Base-by-base conservation (phyloP, 805 yeast genomes). In the Yarrowia phangngaensis region DNA sequence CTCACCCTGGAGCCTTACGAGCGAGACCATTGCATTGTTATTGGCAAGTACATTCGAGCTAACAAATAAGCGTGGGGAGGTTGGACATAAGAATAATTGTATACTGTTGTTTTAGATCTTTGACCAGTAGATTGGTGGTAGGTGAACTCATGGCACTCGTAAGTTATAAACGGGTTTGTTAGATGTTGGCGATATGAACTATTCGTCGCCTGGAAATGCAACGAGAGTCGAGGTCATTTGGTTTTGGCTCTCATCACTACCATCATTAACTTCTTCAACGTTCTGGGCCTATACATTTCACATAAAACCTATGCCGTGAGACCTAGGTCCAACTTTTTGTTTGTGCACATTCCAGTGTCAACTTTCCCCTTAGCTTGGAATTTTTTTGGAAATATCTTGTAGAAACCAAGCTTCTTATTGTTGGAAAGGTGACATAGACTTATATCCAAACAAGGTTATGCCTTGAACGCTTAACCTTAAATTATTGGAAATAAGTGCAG, bases 1-100 rank as follows among this genome's bases (percentile, higher is more conserved):
- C 80, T 92, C 71, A 92, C 98, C 50, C 79, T 92, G 71, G 98
- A 90, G 78, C 98, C 98, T 70, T 92, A 92, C 74, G 98, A 92
- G 79, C 87, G 98, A 78, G 98, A 92, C 68, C 98, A 92, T 76
- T 90, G 97, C 83, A 85, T 92, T 66, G 98, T 92, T 62, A 87
- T 92, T 65, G 98, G 97, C 68, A 80, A 83, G 71, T 92, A 92
- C 78, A 75, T 83, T 78, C 85, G 98, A 81, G 79, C 90, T 65
- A 95, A 92, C 47, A 50, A 54, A 19, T 57, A 57, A 52, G 22
- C 12, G 45, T 15, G 27, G 46, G 28, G 20, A 38, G 32, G 19
- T 26, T 38, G 49, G 40, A 43, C 20, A 43, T 23, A 31, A 45
- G 23, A 43, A 31, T 27, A 24, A 38, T 38, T 38, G 45, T 38